These are phyloP conservation scores for Hypholoma sublateritium DNA, from an alignment of 768 basidiomycete species.

Conservation along the genomic window DNA sequence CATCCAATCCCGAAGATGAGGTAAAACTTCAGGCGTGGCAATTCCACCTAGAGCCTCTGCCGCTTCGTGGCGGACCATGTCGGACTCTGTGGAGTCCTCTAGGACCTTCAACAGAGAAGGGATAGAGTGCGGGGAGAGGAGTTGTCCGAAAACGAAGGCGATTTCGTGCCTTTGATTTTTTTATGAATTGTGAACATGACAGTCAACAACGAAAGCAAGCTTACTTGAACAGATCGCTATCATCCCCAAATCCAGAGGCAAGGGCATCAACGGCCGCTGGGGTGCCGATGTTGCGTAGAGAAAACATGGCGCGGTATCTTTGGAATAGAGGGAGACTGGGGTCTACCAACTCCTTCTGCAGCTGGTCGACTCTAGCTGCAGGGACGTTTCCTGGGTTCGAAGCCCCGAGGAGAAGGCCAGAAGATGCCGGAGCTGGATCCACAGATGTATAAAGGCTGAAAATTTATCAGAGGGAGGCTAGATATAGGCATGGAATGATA, in stretches of 20 bases:
- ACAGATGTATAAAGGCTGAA: slow-evolving; percentile 75
- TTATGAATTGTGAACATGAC: neutral
- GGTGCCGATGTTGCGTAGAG: slow-evolving; percentile 90
- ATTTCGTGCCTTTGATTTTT: slow-evolving; percentile 79
- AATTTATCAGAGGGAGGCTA: neutral
- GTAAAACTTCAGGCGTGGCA: slow-evolving; percentile 87
- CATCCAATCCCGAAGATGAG: slow-evolving; percentile 86
- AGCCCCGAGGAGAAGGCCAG: slow-evolving; percentile 46
- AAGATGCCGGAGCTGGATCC: slow-evolving; percentile 86
- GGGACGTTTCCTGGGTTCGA: slow-evolving; percentile 52
- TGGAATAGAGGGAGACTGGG: slow-evolving; percentile 74
- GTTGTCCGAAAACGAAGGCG: slow-evolving; percentile 97
- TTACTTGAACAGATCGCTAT: slow-evolving; percentile 91
- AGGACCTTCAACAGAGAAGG: slow-evolving; percentile 82
- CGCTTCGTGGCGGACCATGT: slow-evolving; percentile 99
- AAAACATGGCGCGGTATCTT: slow-evolving; percentile 98
- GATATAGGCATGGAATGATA: slow-evolving; percentile 14
- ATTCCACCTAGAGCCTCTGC: slow-evolving; percentile 99
- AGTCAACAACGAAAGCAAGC: neutral
- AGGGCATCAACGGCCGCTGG: slow-evolving; percentile 86
- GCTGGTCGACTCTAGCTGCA: slow-evolving; percentile 44
- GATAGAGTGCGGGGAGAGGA: slow-evolving; percentile 85
- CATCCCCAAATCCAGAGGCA: slow-evolving; percentile 86
- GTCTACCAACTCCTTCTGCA: slow-evolving; percentile 68
- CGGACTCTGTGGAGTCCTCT: slow-evolving; percentile 69